Evolutionary conservation across 352 stramenopile genomes (phyloP).

Genomic region (Globisporangium viniferum): DNA sequence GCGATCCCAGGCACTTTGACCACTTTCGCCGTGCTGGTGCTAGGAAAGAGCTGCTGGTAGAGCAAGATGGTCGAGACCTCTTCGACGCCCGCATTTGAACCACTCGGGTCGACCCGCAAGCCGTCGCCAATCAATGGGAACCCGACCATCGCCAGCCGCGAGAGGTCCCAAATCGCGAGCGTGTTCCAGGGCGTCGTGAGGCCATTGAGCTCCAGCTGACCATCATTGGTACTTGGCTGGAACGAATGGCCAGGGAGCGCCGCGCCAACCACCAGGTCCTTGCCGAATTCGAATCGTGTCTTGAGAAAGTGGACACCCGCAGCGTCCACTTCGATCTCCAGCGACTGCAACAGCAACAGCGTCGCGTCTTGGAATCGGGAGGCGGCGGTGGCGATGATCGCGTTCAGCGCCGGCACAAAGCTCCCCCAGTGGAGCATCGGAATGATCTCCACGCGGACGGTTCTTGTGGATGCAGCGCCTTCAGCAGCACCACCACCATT

Average conservation of each 20-base stretch:
- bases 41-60: slow-evolving; percentile 84
- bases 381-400: slow-evolving; percentile 75
- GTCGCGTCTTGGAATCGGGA: slow-evolving; percentile 45
- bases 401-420: slow-evolving; percentile 96
- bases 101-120: slow-evolving; percentile 43
- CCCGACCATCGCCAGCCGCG: slow-evolving; percentile 86
- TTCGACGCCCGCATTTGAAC: slow-evolving; percentile 79
- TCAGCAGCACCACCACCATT: background rate
- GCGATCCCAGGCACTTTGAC: slow-evolving; percentile 67
- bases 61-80: slow-evolving; percentile 92
- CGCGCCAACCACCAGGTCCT: slow-evolving; percentile 89
- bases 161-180: slow-evolving; percentile 92
- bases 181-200: slow-evolving; percentile 96
- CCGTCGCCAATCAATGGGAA: slow-evolving; percentile 90
- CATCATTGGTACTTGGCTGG: slow-evolving; percentile 13
- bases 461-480: background rate
- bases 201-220: slow-evolving; percentile 67
- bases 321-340: slow-evolving; percentile 81
- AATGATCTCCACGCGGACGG: slow-evolving; percentile 62
- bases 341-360: slow-evolving; percentile 87
- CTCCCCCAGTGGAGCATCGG: slow-evolving; percentile 92
- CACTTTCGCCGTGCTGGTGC: slow-evolving; percentile 74
- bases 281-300: slow-evolving; percentile 58
- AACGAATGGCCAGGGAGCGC: slow-evolving; percentile 83
- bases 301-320: slow-evolving; percentile 55